A percentile compares a stretch with the other conserved stretches of the same genome.
phyloP scores from a whole-genome alignment of 1,284 basidiomycete genomes.

The Xerocomus nothofagi region DNA sequence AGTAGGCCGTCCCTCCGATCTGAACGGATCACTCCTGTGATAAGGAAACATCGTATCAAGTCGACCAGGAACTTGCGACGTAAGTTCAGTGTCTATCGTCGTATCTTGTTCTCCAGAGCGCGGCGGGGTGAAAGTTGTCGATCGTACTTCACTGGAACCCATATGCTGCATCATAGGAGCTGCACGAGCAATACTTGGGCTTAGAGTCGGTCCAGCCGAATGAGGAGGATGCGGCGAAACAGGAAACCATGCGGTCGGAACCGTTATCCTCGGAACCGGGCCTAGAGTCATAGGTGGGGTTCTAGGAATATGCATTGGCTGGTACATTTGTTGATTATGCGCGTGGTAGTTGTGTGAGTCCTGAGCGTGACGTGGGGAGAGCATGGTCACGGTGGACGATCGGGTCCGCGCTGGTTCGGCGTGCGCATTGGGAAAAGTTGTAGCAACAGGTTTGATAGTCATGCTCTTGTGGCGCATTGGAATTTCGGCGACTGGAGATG shows the following conservation, averaged over 20 bases:
- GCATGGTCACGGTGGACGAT: constrained; percentile 33
- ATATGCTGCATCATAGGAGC: constrained; percentile 9
- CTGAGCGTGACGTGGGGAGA: constrained; percentile 30
- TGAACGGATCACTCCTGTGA: constrained; percentile 13
- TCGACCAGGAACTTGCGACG: constrained; percentile 40
- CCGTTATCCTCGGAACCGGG: constrained; percentile 3
- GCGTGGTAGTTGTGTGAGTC: constrained; percentile 37
- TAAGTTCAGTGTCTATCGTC: constrained; percentile 41
- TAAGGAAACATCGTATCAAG: constrained; percentile 40
- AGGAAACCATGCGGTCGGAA: constrained; percentile 20
- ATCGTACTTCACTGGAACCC: constrained; percentile 11
- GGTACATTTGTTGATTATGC: constrained; percentile 36
- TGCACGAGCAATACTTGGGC: constrained; percentile 8
- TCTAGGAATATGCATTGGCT: constrained; percentile 32
- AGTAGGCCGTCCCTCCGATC: constrained; percentile 7
- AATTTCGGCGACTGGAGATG: constrained; percentile 32
- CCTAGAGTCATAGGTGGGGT: constrained; percentile 15
- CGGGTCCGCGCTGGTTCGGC: constrained; percentile 26
- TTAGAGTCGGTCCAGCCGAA: constrained; percentile 16
- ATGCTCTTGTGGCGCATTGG: constrained; percentile 36
- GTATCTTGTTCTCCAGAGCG: constrained; percentile 41
- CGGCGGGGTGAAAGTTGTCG: constrained; percentile 39
- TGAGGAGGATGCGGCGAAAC: constrained; percentile 6
- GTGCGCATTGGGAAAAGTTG: constrained; percentile 18
- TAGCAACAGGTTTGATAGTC: constrained; percentile 27